Evolutionary conservation across 306 rosid genomes (phyloP).

Genomic region (Crataegus laevigata): DNA sequence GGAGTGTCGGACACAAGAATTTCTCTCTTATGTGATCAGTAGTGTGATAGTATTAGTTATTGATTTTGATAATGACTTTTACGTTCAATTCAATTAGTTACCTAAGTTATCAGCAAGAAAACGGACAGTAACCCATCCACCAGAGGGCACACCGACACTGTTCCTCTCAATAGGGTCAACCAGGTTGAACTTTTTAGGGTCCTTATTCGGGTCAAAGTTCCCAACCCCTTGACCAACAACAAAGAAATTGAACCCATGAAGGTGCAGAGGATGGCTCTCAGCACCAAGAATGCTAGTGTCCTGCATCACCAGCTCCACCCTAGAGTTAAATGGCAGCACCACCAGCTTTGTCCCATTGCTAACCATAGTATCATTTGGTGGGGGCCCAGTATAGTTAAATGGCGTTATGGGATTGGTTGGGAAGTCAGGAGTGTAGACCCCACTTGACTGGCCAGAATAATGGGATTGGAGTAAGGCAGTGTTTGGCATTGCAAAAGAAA

Average conservation of each 20-base stretch:
- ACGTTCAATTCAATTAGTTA: background rate
- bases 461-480: too few relatives aligned
- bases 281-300: background rate
- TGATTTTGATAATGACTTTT: background rate
- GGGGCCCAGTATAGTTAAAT: too few relatives aligned
- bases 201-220: conserved; percentile 41
- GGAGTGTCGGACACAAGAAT: background rate
- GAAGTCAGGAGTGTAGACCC: too few relatives aligned
- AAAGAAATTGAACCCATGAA: conserved; percentile 14
- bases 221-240: conserved; percentile 60
- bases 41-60: background rate
- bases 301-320: too few relatives aligned
- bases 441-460: too few relatives aligned
- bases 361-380: too few relatives aligned
- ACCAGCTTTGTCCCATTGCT: too few relatives aligned
- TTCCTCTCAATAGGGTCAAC: conserved; percentile 48
- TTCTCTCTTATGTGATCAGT: background rate
- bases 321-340: too few relatives aligned
- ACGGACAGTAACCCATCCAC: conserved; percentile 49
- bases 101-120: conserved; percentile 56
- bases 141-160: conserved; percentile 45
- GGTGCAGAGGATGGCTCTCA: too few relatives aligned
- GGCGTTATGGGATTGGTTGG: too few relatives aligned
- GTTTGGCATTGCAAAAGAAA: too few relatives aligned
- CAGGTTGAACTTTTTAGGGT: conserved; percentile 37